phyloP scores from a whole-genome alignment of 257 asterid species.

The Salvia rosmarinus region DNA sequence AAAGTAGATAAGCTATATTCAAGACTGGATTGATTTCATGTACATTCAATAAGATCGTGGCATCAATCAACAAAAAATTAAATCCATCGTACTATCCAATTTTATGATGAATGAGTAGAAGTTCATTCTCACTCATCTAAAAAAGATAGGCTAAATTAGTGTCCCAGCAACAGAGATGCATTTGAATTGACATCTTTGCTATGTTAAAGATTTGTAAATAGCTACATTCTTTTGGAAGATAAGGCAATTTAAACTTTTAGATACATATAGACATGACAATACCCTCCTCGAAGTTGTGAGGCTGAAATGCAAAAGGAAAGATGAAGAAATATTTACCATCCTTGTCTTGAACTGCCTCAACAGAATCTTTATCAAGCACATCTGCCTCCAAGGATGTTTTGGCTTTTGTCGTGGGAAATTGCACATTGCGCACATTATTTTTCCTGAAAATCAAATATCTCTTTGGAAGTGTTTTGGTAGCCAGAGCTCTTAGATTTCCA shows the following conservation, averaged over 20 bases:
- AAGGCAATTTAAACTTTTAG: neutral
- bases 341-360: constrained; percentile 39
- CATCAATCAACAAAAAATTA: neutral
- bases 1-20: neutral
- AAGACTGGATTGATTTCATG: neutral
- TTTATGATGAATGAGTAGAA: neutral
- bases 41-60: neutral
- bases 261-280: neutral
- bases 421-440: constrained; percentile 28
- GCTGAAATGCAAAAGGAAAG: constrained; percentile 20
- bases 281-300: neutral
- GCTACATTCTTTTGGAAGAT: neutral
- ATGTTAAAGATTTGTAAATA: neutral
- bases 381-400: constrained; percentile 60
- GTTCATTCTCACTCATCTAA: constrained; percentile 3
- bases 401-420: constrained; percentile 38
- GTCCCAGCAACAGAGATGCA: neutral
- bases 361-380: constrained; percentile 53
- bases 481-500: constrained; percentile 37
- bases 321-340: constrained; percentile 47
- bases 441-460: constrained; percentile 34
- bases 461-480: constrained; percentile 35
- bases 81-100: constrained; percentile 1
- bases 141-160: neutral
- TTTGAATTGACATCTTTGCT: neutral